A percentile compares a stretch with the other conserved stretches of the same genome.
These are phyloP conservation scores for Hibiscus syriacus DNA, from an alignment of 345 rosid species.

Conservation along the genomic window DNA sequence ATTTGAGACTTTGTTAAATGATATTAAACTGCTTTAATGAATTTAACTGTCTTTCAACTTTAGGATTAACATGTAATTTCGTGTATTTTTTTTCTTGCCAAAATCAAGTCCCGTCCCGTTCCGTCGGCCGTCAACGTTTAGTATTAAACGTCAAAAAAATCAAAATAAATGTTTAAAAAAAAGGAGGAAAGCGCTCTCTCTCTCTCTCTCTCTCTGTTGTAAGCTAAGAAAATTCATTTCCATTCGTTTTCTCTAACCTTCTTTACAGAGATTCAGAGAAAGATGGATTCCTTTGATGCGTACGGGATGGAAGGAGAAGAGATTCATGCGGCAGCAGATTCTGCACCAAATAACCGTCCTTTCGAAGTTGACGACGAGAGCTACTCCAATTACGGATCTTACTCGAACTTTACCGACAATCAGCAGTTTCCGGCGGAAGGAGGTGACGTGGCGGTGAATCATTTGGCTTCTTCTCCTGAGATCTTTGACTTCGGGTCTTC, in stretches of 20 bases:
- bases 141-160: background rate
- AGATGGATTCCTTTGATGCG: slow-evolving; percentile 46
- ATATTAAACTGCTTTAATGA: too few species aligned
- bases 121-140: background rate
- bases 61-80: background rate
- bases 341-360: slow-evolving; percentile 24
- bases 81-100: background rate
- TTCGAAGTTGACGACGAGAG: slow-evolving; percentile 30
- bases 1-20: too few species aligned
- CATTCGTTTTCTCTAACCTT: background rate
- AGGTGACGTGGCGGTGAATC: slow-evolving; percentile 40
- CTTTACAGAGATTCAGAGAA: background rate
- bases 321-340: slow-evolving; percentile 4
- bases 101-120: background rate
- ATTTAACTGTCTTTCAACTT: background rate
- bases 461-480: slow-evolving; percentile 36
- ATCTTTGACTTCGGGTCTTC: slow-evolving; percentile 38
- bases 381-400: slow-evolving; percentile 33
- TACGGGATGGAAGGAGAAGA: slow-evolving; percentile 36
- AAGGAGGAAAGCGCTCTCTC: background rate
- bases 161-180: background rate
- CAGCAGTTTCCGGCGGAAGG: slow-evolving; percentile 24
- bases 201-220: background rate
- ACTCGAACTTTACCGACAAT: slow-evolving; percentile 37
- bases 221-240: background rate